Percentiles rank a stretch among this genome's conserved stretches.
Evolutionary conservation across 176 grass and related monocot genomes (phyloP).

Genomic region (Miscanthus lutarioriparius): DNA sequence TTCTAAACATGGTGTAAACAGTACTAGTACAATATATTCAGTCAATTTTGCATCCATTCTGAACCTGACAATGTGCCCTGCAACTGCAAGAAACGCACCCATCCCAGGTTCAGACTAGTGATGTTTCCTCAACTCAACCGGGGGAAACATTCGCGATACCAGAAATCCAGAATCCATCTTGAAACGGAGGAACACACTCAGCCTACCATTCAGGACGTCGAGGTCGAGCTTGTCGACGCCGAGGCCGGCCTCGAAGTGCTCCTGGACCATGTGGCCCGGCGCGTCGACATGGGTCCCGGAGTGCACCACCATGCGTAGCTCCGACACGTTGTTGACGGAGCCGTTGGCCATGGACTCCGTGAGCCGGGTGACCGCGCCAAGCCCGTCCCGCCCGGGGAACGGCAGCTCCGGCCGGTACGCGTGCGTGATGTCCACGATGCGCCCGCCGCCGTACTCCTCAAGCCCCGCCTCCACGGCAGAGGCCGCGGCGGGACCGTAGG

Average conservation of each 20-base stretch:
- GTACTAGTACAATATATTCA: neutral
- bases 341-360: constrained; percentile 70
- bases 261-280: constrained; percentile 60
- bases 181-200: neutral
- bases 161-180: neutral
- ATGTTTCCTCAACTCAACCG: neutral
- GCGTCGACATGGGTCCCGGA: constrained; percentile 74
- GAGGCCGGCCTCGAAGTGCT: constrained; percentile 59
- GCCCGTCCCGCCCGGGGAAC: constrained; percentile 32
- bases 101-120: neutral
- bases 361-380: constrained; percentile 54
- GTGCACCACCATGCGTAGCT: constrained; percentile 61
- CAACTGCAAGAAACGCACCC: neutral
- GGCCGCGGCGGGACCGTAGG: neutral
- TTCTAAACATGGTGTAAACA: neutral
- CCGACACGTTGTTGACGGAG: constrained; percentile 65
- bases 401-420: constrained; percentile 66
- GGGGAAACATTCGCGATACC: no score
- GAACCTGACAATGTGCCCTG: no score
- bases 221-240: constrained; percentile 82
- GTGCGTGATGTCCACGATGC: constrained; percentile 87
- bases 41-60: neutral
- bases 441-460: constrained; percentile 58
- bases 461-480: neutral
- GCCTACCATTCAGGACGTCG: constrained; percentile 68